Base-by-base conservation (phyloP, 202 grass and related monocot species). In the Hordeum pubiflorum region DNA sequence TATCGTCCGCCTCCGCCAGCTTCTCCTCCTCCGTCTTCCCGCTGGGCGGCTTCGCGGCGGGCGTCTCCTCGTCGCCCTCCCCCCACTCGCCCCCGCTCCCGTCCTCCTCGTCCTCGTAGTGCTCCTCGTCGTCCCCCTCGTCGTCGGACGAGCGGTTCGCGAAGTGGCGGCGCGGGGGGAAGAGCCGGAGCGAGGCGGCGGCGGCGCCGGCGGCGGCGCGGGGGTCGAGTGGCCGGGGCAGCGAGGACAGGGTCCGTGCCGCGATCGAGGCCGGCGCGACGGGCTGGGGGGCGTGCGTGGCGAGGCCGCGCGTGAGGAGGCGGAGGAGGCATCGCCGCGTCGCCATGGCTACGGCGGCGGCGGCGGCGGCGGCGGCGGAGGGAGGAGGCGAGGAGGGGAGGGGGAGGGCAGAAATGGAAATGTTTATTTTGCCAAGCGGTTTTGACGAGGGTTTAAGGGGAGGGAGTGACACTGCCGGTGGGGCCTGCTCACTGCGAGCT, bases 21-120 rank as follows among this genome's bases (percentile, higher is more conserved):
- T 85, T 95, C 86, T 98, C 96, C 75, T 95, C 92, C 74, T 90
- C 86, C 58, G 96, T 89, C 86, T 98, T 98, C 74, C 92, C 96
- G 56, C 90, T 86, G 4, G 88, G 84, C 10, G 91, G 79, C 62
- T 86, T 94, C 18, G 92, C 77, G 68, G 82, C 88, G 50, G 69
- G 20, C 32, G 68, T 76, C 62, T 89, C 89, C 24, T 75, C 87
- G 48, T 89, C 89, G 23, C 56, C 87, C 38, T 93, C 82, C 22
- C 75, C 91, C 76, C 75, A 89, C 22, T 88, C 85, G 9, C 44
- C 77, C 41, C 87, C 90, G 60, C 79, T 82, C 9, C 63, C 85
- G 6, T 78, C 85, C 18, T 78, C 86, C 18, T 78, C 86, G 2
- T 46, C 83, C 48, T 87, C 94, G 60, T 89, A 87, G 59, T 92